phyloP scores from a whole-genome alignment of 306 rosid genomes.

The Arachis hypogaea region DNA sequence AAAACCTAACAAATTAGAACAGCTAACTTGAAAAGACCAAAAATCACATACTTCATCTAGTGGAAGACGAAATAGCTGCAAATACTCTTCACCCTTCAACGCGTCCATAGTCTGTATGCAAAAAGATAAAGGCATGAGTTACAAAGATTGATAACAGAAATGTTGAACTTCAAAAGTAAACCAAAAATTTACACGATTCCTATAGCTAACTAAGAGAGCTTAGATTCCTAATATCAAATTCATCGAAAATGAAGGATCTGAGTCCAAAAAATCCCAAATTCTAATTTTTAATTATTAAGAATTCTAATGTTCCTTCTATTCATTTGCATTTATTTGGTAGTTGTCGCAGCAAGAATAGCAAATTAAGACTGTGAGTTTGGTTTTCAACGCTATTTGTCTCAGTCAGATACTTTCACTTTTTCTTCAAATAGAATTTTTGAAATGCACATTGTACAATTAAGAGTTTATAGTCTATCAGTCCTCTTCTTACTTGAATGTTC shows the following conservation, averaged over 20 bases:
- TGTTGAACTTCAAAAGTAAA: not conserved
- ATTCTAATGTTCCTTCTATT: too few species aligned
- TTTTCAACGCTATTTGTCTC: too few species aligned
- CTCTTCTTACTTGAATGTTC: too few species aligned
- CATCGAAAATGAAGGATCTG: not conserved
- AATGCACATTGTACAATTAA: too few species aligned
- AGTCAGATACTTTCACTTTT: too few species aligned
- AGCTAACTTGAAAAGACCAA: slow-evolving; percentile 15
- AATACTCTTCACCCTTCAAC: slow-evolving; percentile 90
- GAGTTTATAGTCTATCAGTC: too few species aligned
- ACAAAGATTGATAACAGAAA: not conserved
- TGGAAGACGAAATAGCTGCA: slow-evolving; percentile 93
- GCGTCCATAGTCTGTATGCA: slow-evolving; percentile 49
- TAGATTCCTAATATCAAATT: slow-evolving; percentile 11
- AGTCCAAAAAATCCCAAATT: too few species aligned
- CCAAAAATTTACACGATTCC: not conserved
- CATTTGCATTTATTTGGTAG: too few species aligned
- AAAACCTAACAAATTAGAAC: slow-evolving; percentile 5
- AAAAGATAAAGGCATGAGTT: slow-evolving; percentile 7
- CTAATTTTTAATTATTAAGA: too few species aligned
- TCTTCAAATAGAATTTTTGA: too few species aligned
- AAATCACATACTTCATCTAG: slow-evolving; percentile 76
- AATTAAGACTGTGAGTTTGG: too few species aligned
- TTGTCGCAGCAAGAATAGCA: too few species aligned
- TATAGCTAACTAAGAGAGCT: slow-evolving; percentile 1